Evolutionary conservation across 441 rosid genomes (phyloP).

Genomic region (Jatropha podagrica): DNA sequence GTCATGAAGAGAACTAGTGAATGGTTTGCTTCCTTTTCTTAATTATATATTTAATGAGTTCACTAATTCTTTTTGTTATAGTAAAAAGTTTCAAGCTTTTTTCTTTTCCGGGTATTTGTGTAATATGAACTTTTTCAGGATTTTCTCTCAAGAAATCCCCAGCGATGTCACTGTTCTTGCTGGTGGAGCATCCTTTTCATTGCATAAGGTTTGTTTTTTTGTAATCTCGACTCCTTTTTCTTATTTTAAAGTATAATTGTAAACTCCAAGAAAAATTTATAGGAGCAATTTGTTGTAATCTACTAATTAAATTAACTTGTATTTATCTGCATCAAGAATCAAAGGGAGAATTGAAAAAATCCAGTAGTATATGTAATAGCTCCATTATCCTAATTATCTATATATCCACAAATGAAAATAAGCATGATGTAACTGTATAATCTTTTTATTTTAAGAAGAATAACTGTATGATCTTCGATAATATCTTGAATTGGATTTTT

Average conservation of each 20-base stretch:
- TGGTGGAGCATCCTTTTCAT: constrained; percentile 70
- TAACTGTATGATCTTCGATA: neutral
- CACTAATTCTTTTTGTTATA: neutral
- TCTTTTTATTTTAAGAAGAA: no score
- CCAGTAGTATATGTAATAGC: no score
- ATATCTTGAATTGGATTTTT: neutral
- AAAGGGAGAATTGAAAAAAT: neutral
- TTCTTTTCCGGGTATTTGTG: neutral
- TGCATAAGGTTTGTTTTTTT: constrained; percentile 63
- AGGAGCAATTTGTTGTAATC: no score
- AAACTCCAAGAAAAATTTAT: neutral
- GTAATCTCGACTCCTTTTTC: neutral
- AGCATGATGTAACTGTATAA: no score
- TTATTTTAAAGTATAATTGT: constrained; percentile 13
- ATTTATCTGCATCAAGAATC: neutral
- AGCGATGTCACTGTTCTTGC: constrained; percentile 79
- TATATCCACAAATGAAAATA: neutral
- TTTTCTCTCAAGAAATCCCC: constrained; percentile 90
- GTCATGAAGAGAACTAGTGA: constrained; percentile 97
- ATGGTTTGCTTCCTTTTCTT: constrained; percentile 45
- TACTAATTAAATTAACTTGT: no score
- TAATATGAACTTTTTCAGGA: constrained; percentile 51
- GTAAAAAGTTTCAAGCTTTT: neutral
- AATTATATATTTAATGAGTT: neutral
- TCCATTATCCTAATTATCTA: neutral